These are phyloP conservation scores for Cystofilobasidium macerans DNA, from an alignment of 768 basidiomycete species.

Conservation along the genomic window DNA sequence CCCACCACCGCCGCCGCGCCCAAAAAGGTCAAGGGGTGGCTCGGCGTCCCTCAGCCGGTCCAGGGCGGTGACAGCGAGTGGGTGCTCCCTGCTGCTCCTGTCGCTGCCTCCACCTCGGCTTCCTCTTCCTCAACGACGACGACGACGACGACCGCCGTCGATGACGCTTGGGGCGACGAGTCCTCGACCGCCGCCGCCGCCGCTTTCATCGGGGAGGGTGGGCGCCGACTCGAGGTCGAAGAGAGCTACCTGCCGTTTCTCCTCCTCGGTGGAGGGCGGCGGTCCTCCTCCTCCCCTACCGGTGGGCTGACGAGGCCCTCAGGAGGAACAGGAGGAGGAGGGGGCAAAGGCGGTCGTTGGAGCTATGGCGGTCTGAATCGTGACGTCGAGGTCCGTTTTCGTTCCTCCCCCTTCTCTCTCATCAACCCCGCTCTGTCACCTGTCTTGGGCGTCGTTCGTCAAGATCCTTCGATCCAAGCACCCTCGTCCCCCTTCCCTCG, in stretches of 20 bases:
- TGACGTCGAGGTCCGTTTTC: slow-evolving; percentile 42
- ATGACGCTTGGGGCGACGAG: background rate
- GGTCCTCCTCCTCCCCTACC: too few relatives aligned
- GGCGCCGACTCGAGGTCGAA: slow-evolving; percentile 13
- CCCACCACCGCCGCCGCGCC: background rate
- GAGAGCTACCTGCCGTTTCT: slow-evolving; percentile 21
- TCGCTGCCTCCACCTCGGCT: too few relatives aligned
- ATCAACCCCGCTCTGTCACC: background rate
- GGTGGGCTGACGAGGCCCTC: slow-evolving; percentile 27
- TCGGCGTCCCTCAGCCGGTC: background rate
- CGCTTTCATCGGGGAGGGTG: too few relatives aligned
- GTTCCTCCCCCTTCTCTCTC: background rate
- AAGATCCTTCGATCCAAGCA: too few relatives aligned
- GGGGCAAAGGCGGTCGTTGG: slow-evolving; percentile 48
- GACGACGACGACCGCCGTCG: too few relatives aligned
- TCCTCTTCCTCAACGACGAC: too few relatives aligned
- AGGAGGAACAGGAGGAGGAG: slow-evolving; percentile 44
- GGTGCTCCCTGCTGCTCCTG: slow-evolving; percentile 3
- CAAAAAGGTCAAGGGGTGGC: slow-evolving; percentile 12
- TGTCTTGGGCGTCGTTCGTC: background rate
- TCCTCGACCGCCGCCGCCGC: background rate
- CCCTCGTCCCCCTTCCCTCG: too few relatives aligned
- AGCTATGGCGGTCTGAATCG: slow-evolving; percentile 52
- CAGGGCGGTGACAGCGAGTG: slow-evolving; percentile 8
- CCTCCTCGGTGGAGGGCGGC: background rate